Base-by-base conservation (phyloP, 768 basidiomycete species). In the Galerina marginata region DNA sequence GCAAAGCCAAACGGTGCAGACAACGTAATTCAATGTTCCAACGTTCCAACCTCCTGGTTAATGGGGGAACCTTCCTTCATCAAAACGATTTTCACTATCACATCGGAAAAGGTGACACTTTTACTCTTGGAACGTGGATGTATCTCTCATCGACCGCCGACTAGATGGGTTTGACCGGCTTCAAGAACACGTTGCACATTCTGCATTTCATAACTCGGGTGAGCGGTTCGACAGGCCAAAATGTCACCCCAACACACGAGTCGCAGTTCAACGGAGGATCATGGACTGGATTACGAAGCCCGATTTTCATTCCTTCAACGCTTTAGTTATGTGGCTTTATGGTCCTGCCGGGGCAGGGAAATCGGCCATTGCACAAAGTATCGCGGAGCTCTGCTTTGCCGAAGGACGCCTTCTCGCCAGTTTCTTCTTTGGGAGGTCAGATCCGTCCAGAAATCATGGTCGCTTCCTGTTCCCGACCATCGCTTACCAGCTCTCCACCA, bases 281-380 rank as follows among this genome's bases (percentile, higher is more conserved):
- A 42, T 51, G 49, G 29, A 42, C 11, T 65, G 61, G 64, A 29
- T 59, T 14, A 15, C 33, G 5, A 7, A 49, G 7, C 7, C 20
- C 15, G 45, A 46, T 25, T 16, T n/a, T 6, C 9, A 20, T 0
- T 23, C 26, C 10, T n/a, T 12, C 12, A 39, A 9, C 20, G 23
- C 20, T 9, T 36, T 50, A 4, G 6, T 61, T 14, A 36, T 68
- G 29, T 68, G 71, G 67, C 49, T 71, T 20, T 51, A 63, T 38
- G 71, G 65, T 12, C 53, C 68, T 42, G 71, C 66, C 9, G 72
- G 72, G 3, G 62, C 65, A 14, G 71, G 71, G 3, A 74, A 74
- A 56, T 69, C 71, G 3, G 67, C 71, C 4, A 64, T 74, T 11
- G 65, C 66, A 9, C 70, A 66, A 36, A 70, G 68, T 10, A 64